Percentiles rank a stretch among this genome's conserved stretches.
Conservation (phyloP, 345 rosid species). For the Citrus hindsii region DNA sequence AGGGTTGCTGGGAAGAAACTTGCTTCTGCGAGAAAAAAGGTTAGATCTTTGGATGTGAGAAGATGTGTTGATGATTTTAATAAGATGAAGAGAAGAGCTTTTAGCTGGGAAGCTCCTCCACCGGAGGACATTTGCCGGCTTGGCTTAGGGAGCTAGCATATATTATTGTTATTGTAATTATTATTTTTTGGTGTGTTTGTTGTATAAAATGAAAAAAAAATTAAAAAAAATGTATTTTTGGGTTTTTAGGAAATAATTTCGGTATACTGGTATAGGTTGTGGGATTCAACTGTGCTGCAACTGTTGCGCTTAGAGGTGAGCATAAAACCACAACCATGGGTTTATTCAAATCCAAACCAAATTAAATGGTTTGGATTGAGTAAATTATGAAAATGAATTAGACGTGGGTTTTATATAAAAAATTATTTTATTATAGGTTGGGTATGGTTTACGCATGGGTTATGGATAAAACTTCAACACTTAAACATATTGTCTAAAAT, state of each 20-base stretch:
- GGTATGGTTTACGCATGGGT: too few relatives aligned
- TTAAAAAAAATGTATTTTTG: not conserved
- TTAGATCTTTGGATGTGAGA: conserved; percentile 25
- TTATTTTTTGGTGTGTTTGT: not conserved
- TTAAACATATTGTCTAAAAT: too few relatives aligned
- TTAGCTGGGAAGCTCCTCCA: conserved; percentile 72
- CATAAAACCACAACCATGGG: too few relatives aligned
- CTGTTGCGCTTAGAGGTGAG: too few relatives aligned
- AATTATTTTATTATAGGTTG: too few relatives aligned
- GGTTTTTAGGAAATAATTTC: not conserved
- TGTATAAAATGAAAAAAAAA: conserved; percentile 8
- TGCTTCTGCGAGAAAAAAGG: conserved; percentile 46
- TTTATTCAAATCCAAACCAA: too few relatives aligned
- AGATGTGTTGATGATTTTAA: conserved; percentile 55
- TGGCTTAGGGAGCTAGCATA: conserved; percentile 25
- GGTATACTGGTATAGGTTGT: not conserved
- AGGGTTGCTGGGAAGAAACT: conserved; percentile 39
- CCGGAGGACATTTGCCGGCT: conserved; percentile 53
- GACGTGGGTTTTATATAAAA: too few relatives aligned
- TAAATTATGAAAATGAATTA: too few relatives aligned
- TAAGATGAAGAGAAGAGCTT: conserved; percentile 39
- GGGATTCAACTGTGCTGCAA: not conserved
- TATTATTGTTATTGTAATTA: too few relatives aligned
- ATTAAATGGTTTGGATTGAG: too few relatives aligned
- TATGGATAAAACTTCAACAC: too few relatives aligned